A percentile compares a stretch with the other conserved stretches of the same genome.
Evolutionary conservation across 2,329 filamentous ascomycete genomes (phyloP).

Genomic region (Escovopsis weberi): DNA sequence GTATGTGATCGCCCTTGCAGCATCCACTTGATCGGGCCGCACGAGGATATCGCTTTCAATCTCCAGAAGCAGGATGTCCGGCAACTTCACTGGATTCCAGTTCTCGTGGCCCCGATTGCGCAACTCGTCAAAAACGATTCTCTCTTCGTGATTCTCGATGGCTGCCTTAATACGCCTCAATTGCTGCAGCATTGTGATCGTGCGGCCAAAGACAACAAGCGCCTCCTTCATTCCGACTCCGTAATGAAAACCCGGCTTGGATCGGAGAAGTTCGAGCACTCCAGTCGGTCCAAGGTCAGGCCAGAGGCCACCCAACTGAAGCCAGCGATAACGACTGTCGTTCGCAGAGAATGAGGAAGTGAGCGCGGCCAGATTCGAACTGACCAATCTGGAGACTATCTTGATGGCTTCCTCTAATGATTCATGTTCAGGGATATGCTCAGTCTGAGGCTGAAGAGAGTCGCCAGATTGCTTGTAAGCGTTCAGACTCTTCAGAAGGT

Average conservation of each 20-base stretch:
- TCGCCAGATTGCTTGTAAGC: neutral
- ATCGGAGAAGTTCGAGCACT: constrained; percentile 30
- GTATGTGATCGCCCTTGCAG: constrained; percentile 44
- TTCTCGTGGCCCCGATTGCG: constrained; percentile 27
- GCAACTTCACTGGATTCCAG: constrained; percentile 37
- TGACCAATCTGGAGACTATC: too few species aligned
- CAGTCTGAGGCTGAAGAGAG: neutral
- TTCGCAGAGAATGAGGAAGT: neutral
- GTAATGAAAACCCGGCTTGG: constrained; percentile 11
- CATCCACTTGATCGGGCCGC: constrained; percentile 44
- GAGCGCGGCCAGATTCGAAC: neutral
- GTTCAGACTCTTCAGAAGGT: constrained; percentile 5
- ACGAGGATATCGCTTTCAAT: constrained; percentile 51
- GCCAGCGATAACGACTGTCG: neutral
- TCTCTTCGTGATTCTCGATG: neutral
- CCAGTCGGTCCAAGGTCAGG: constrained; percentile 19
- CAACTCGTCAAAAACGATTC: constrained; percentile 1
- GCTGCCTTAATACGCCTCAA: constrained; percentile 1
- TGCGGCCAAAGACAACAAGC: constrained; percentile 28
- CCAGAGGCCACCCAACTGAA: constrained; percentile 22
- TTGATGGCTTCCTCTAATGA: neutral
- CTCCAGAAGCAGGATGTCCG: constrained; percentile 54
- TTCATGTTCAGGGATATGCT: neutral
- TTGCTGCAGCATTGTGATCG: constrained; percentile 19
- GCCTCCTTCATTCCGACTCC: constrained; percentile 21